Conservation (phyloP, 2,329 filamentous ascomycete genomes). For the Trichoderma aggressivum region DNA sequence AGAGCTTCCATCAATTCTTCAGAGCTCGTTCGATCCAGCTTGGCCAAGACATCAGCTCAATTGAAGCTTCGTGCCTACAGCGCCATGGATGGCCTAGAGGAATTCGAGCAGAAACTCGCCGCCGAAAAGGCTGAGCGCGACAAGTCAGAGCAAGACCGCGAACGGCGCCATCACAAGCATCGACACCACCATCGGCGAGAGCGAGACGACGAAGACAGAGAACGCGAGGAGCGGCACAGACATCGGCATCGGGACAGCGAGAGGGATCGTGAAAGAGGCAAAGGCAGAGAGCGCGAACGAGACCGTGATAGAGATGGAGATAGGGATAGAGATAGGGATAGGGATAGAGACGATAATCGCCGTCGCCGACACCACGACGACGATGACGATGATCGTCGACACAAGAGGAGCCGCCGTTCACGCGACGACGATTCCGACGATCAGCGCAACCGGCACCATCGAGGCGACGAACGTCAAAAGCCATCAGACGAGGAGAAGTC, state of each 20-base stretch:
- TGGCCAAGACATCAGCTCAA: neutral
- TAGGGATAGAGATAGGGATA: slow-evolving; percentile 28
- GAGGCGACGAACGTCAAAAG: slow-evolving; percentile 37
- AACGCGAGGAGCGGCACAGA: slow-evolving; percentile 34
- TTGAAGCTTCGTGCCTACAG: neutral
- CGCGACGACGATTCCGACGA: slow-evolving; percentile 48
- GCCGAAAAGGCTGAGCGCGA: slow-evolving; percentile 58
- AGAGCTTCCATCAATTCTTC: neutral
- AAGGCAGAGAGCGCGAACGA: slow-evolving; percentile 18
- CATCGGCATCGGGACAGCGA: slow-evolving; percentile 20
- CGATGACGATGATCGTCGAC: slow-evolving; percentile 50
- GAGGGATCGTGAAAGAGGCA: slow-evolving; percentile 20
- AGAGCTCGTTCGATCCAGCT: neutral
- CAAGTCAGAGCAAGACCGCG: slow-evolving; percentile 43
- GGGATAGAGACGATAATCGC: slow-evolving; percentile 31
- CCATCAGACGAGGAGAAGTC: slow-evolving; percentile 47
- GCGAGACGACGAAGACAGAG: slow-evolving; percentile 35
- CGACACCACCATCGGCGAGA: slow-evolving; percentile 47
- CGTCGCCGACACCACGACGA: slow-evolving; percentile 36
- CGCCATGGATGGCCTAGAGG: slow-evolving; percentile 55
- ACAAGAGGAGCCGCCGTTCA: slow-evolving; percentile 58
- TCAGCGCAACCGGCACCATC: slow-evolving; percentile 28
- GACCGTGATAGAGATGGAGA: slow-evolving; percentile 31
- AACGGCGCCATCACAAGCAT: slow-evolving; percentile 43
- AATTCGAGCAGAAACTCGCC: slow-evolving; percentile 76